Base-by-base conservation (phyloP, 306 rosid species). In the Gastrolobium bilobum region DNA sequence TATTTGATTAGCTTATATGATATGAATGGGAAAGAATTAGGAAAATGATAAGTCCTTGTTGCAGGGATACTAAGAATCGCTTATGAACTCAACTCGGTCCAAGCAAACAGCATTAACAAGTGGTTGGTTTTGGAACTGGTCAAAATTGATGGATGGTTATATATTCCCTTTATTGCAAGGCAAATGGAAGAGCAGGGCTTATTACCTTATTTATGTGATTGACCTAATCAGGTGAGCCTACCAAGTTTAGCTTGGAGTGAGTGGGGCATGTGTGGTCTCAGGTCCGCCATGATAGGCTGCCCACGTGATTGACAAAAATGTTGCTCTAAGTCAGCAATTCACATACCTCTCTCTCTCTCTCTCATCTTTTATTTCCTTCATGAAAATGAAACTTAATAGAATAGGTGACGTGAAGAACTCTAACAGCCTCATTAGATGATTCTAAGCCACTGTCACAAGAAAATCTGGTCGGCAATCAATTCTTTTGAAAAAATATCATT, bases 241-340 rank as follows among this genome's bases (percentile, higher is more conserved):
- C 79, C 56, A 68, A 57, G 83, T 84, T 76, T 10, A 54, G 78
- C 56, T 78, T 47, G 79, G 66, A 73, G 84, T 15, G 80, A 46
- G 79, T 76, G 78, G 81, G 76, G 54, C 83, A 76, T 65, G 81
- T 86, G 87, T 84, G 93, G 97, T 89, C 98, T 85, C 26, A 20
- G 26, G 26, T 20, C 26, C 26, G 80, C 85, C 90, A 81, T 86
- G 92, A 84, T 86, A 88, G 88, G 86, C 91, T 82, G 75, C 83
- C 96, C 97, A 92, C 93, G 96, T 90, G 96, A 91, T 94, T 90
- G 97, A 88, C 96, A 82, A 84, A 78, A 81, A 61, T 76, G 83
- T 84, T 79, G 81, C 85, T 86, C 82, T 39, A 85, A 86, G 89
- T 91, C 94, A 88, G 84, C 91, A 87, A 78, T 83, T 87, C 84